These are phyloP conservation scores for Paradendryphiella salina DNA, from an alignment of 2,329 filamentous ascomycete species.

Conservation along the genomic window DNA sequence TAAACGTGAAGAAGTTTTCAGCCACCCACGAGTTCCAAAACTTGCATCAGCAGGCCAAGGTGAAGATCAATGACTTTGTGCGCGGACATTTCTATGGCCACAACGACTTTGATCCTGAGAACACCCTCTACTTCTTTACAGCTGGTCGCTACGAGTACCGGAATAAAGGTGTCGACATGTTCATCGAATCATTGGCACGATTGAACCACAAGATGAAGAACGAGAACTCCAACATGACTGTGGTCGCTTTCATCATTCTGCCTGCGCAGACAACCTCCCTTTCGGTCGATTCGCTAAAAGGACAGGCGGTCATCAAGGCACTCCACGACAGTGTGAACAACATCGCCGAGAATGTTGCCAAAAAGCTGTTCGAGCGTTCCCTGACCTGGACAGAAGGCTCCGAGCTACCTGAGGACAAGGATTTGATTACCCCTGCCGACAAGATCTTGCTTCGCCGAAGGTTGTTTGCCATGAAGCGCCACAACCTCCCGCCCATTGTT, in stretches of 20 bases:
- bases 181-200: conserved; percentile 92
- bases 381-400: conserved; percentile 95
- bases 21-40: conserved; percentile 99
- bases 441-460: conserved; percentile 88
- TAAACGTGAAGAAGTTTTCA: conserved; percentile 98
- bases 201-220: conserved; percentile 91
- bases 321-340: conserved; percentile 89
- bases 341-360: conserved; percentile 89
- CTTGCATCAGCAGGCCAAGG: conserved; percentile 91
- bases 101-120: conserved; percentile 94
- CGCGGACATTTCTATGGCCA: conserved; percentile 98
- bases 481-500: conserved; percentile 88
- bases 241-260: conserved; percentile 99
- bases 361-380: conserved; percentile 91
- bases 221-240: conserved; percentile 83
- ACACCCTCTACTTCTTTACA: conserved; percentile 97
- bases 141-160: conserved; percentile 96
- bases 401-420: conserved; percentile 92
- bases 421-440: conserved; percentile 88
- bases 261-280: conserved; percentile 93
- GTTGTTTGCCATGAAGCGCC: conserved; percentile 94
- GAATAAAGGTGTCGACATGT: conserved; percentile 99
- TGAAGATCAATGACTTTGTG: conserved; percentile 98
- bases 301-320: conserved; percentile 96
- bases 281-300: conserved; percentile 93